Base-by-base conservation (phyloP, 1,139 yeast genomes). In the Yamadazyma atmosphaerica region DNA sequence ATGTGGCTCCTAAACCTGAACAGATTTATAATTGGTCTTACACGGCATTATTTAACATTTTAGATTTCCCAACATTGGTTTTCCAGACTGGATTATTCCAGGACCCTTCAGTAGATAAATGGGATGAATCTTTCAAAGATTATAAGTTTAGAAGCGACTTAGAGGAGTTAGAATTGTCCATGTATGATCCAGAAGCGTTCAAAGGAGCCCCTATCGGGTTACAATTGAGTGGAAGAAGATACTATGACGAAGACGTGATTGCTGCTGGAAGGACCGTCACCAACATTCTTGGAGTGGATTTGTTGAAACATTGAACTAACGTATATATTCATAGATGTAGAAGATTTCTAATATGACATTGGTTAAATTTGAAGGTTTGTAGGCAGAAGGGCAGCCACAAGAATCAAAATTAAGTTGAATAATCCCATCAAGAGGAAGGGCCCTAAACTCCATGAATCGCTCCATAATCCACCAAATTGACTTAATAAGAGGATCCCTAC, bases 1-100 rank as follows among this genome's bases (percentile, higher is more conserved):
- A 84, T 41, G 84, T 82, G 37, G 89, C 94, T 3, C 87, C 89
- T 14, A 75, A 73, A 34, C 78, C 81, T 14, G 82, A 79, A 32
- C 74, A 74, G 35, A 75, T 84, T 9, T 77, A 74, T 56, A 82
- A 83, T 58, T 84, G 92, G 92, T 83, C 87, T 4, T 83, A 83
- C 63, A 82, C 89, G 7, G 59, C 86, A 0, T 71, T 83, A 46
- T 84, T 80, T 70, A 82, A 82, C 55, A 58, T 82, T 40, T 60
- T 81, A 47, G 88, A 82, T 52, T 67, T 78, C 49, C 84, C 87
- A 33, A 71, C 81, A 24, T 72, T 81, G 41, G 73, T 71, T 2
- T 67, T 79, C 60, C 87, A 83, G 50, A 74, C 86, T 4, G 83
- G 84, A 9, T 59, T 79, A 46, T 66, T 55, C 49, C 85, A 79